Evolutionary conservation across 1,284 basidiomycete genomes (phyloP).

Genomic region (Trichosporon sp.): DNA sequence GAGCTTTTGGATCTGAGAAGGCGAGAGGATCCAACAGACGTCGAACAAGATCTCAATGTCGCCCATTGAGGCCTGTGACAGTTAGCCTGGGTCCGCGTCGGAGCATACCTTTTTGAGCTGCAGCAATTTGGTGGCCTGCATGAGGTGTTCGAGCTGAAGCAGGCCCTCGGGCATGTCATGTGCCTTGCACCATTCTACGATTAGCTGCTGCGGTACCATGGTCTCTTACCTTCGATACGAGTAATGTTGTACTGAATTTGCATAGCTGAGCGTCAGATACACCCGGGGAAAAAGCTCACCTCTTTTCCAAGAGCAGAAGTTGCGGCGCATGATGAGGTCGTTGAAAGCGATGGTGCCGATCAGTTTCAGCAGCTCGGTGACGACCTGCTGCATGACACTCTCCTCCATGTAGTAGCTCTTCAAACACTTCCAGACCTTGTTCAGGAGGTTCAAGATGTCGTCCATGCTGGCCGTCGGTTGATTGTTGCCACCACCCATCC

Average conservation of each 20-base stretch:
- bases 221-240: slow-evolving; percentile 66
- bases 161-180: slow-evolving; percentile 99
- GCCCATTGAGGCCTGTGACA: slow-evolving; percentile 68
- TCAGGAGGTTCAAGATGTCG: slow-evolving; percentile 92
- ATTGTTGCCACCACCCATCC: slow-evolving; percentile 61
- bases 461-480: slow-evolving; percentile 97
- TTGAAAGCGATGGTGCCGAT: slow-evolving; percentile 98
- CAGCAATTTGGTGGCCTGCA: slow-evolving; percentile 97
- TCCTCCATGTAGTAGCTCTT: slow-evolving; percentile 99
- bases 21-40: slow-evolving; percentile 99
- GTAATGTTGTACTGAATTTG: slow-evolving; percentile 99
- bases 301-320: slow-evolving; percentile 99
- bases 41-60: slow-evolving; percentile 99
- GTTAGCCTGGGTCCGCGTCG: not conserved
- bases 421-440: slow-evolving; percentile 97
- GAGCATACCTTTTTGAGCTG: slow-evolving; percentile 88
- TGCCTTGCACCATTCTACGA: slow-evolving; percentile 74
- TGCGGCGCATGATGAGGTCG: slow-evolving; percentile 94
- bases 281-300: slow-evolving; percentile 56
- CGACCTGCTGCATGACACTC: slow-evolving; percentile 91
- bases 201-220: not conserved
- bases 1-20: slow-evolving; percentile 98
- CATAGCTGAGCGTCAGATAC: slow-evolving; percentile 63
- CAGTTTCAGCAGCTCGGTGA: slow-evolving; percentile 92
- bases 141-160: slow-evolving; percentile 94